Conservation (phyloP, 2,329 filamentous ascomycete species). For the Trichoderma guizhouense region DNA sequence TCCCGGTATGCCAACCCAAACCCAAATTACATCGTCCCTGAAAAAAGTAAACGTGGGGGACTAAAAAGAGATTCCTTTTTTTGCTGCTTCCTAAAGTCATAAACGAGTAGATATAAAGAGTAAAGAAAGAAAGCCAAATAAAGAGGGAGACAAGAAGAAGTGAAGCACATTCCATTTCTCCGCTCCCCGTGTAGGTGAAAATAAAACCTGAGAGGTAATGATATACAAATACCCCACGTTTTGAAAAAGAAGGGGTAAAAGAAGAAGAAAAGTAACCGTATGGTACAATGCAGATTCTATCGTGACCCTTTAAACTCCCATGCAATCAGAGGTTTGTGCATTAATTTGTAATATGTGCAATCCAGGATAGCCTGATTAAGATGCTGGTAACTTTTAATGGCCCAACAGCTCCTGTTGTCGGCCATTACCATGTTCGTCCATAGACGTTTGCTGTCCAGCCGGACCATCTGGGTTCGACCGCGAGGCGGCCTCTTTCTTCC, state of each 20-base stretch:
- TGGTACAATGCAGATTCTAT: conserved; percentile 17
- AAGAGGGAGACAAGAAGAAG: background rate
- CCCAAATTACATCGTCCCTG: background rate
- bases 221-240: background rate
- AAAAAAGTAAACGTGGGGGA: background rate
- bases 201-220: background rate
- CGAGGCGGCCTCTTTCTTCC: conserved; percentile 26
- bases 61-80: background rate
- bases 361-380: conserved; percentile 4
- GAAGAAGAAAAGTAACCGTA: conserved; percentile 16
- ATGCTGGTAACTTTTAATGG: conserved; percentile 14
- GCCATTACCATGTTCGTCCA: conserved; percentile 21
- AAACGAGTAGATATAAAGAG: background rate
- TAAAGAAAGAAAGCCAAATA: background rate
- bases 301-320: conserved; percentile 6
- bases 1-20: background rate
- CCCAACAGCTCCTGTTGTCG: conserved; percentile 26
- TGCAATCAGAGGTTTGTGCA: conserved; percentile 10
- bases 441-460: conserved; percentile 5
- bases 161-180: background rate
- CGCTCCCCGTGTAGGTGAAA: background rate
- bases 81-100: background rate
- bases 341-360: conserved; percentile 13
- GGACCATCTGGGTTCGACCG: background rate
- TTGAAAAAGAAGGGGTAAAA: conserved; percentile 13